Evolutionary conservation across 2,329 filamentous ascomycete species (phyloP).

Genomic region (Pochonia chlamydosporia): DNA sequence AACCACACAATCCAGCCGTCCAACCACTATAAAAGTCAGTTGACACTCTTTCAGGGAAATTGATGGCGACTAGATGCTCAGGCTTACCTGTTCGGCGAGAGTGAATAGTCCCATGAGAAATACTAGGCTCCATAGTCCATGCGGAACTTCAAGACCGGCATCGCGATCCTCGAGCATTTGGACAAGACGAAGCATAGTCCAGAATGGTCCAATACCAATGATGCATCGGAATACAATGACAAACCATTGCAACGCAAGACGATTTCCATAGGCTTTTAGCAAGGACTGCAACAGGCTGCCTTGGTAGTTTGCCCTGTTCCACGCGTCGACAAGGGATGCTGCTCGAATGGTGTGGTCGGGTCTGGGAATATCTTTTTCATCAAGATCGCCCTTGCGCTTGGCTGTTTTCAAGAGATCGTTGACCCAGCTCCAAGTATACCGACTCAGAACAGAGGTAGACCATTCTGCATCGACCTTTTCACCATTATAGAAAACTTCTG

Average conservation of each 20-base stretch:
- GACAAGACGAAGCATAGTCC: constrained; percentile 61
- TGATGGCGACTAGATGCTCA: background rate
- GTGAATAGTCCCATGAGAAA: constrained; percentile 56
- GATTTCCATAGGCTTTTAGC: constrained; percentile 48
- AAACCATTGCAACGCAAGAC: constrained; percentile 53
- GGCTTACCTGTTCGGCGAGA: constrained; percentile 40
- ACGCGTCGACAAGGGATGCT: constrained; percentile 43
- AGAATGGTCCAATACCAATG: constrained; percentile 65
- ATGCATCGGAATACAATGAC: constrained; percentile 49
- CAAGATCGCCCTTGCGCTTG: constrained; percentile 51
- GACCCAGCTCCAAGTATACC: constrained; percentile 64
- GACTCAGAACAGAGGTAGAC: constrained; percentile 53
- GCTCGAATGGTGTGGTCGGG: constrained; percentile 51
- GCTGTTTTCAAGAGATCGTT: constrained; percentile 48
- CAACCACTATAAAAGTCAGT: constrained; percentile 38
- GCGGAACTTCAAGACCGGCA: constrained; percentile 36
- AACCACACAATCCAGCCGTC: constrained; percentile 65
- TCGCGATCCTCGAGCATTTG: constrained; percentile 53
- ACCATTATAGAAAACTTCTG: constrained; percentile 56
- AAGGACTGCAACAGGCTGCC: constrained; percentile 56
- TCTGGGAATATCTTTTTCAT: constrained; percentile 56
- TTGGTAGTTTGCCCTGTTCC: constrained; percentile 39
- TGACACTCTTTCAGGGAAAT: background rate
- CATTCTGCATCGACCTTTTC: constrained; percentile 57
- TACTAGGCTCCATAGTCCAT: constrained; percentile 63